Evolutionary conservation across 345 rosid species (phyloP).

Genomic region (Rhizophora mangle): DNA sequence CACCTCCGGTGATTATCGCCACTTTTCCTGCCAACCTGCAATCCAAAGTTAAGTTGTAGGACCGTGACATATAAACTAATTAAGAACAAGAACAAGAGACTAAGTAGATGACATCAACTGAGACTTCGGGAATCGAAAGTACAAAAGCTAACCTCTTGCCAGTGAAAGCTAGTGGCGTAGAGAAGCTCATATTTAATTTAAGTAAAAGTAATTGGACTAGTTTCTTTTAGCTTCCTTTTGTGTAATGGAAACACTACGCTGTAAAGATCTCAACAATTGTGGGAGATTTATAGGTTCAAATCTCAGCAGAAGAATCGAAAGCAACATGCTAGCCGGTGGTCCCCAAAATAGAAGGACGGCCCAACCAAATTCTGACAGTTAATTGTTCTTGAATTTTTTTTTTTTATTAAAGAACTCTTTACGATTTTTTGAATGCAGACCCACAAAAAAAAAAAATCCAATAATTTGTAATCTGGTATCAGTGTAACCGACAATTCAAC

Average conservation of each 20-base stretch:
- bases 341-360: too few relatives aligned
- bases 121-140: too few relatives aligned
- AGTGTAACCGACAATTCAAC: too few relatives aligned
- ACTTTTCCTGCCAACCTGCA: conserved; percentile 43
- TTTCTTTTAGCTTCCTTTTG: too few relatives aligned
- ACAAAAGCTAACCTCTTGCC: conserved; percentile 20
- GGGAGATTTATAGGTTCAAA: conserved; percentile 3
- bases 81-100: neutral
- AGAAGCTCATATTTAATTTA: conserved; percentile 9
- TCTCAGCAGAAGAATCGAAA: conserved; percentile 16
- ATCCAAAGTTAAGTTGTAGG: neutral
- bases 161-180: neutral
- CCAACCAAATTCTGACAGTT: too few relatives aligned
- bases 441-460: too few relatives aligned
- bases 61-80: neutral
- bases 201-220: too few relatives aligned
- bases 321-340: conserved; percentile 16
- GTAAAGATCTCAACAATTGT: neutral
- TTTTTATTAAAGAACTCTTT: too few relatives aligned
- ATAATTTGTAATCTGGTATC: too few relatives aligned
- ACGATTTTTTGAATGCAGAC: too few relatives aligned
- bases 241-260: neutral
- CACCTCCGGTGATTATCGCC: conserved; percentile 46
- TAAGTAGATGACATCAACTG: too few relatives aligned
- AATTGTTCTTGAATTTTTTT: too few relatives aligned